Evolutionary conservation across 768 basidiomycete species (phyloP), one percentile per base, ranked within the genome.

Genomic region (Albatrellus ellisii): DNA sequence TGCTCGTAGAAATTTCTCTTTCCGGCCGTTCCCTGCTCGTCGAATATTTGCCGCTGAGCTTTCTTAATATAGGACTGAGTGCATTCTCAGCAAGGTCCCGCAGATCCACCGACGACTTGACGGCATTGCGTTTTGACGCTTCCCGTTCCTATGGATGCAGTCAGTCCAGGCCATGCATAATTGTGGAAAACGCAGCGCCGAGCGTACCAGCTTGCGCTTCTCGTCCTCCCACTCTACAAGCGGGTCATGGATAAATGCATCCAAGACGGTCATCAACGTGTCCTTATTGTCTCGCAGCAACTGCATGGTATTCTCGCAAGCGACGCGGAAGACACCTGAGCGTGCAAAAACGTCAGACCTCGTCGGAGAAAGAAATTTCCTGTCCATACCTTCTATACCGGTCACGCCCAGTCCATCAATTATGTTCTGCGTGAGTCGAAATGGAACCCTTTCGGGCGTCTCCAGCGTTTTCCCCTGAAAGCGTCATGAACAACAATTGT

Each of bases 231-330:
- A 98, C 59, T 98, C 94, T 25, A 92, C 82, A 2, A 99, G 70
- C 1, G 95, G 95, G 58, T 99, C 95, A 52, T 98, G 94, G 24
- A 92, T 77, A 58, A 98, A 98, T 1, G 95, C 88, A 55, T 97
- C 94, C 28, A 99, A 72, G 0, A 98, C 88, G 56, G 79, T 92
- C 82, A 91, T 90, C 42, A 99, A 65, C 31, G 80, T 81, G 56
- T 98, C 91, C 59, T 80, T 85, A 68, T 98, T 91, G 48, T 82
- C 76, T 24, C 90, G 77, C 20, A 99, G 69, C 27, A 95, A 62
- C 45, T 81, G 73, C 66, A 99, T 68, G 2, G 90, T 86, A 45
- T 94, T 75, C 63, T 98, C 91, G 54, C 87, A 90, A 0, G 91
- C 78, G 37, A 79, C 81, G 15, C 95, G 81, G 64, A 84, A 98